These are phyloP conservation scores for Stereocaulon alpinum DNA, from an alignment of 495 filamentous ascomycete species.

Conservation along the genomic window DNA sequence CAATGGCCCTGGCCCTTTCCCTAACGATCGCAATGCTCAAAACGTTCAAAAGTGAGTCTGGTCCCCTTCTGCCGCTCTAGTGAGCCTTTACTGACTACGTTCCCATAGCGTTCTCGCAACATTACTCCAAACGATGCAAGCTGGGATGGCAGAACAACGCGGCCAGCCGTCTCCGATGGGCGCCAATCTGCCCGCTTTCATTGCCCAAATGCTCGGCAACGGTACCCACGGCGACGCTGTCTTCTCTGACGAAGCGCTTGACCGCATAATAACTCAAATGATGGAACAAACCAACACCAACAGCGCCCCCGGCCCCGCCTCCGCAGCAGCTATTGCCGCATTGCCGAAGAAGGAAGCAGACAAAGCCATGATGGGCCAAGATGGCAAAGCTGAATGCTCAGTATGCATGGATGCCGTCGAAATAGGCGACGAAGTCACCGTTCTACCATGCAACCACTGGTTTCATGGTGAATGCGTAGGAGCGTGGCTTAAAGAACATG, in stretches of 20 bases:
- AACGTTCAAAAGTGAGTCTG: slow-evolving; percentile 7
- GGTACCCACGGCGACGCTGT: slow-evolving; percentile 72
- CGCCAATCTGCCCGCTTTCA: slow-evolving; percentile 30
- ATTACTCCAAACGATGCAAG: slow-evolving; percentile 16
- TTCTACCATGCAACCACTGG: slow-evolving; percentile 84
- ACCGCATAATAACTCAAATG: slow-evolving; percentile 75
- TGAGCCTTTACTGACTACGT: background rate
- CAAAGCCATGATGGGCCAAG: slow-evolving; percentile 50
- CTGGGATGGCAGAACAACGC: slow-evolving; percentile 9
- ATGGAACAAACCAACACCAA: slow-evolving; percentile 65
- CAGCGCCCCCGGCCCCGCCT: slow-evolving; percentile 75
- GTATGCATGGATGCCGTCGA: slow-evolving; percentile 88
- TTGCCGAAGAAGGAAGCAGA: slow-evolving; percentile 62
- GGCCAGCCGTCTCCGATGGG: slow-evolving; percentile 20
- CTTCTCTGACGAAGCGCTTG: slow-evolving; percentile 80
- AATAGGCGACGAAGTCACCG: slow-evolving; percentile 61
- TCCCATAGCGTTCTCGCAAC: slow-evolving; percentile 7
- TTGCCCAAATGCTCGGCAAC: slow-evolving; percentile 43
- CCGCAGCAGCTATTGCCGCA: slow-evolving; percentile 57
- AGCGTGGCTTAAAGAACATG: slow-evolving; percentile 75
- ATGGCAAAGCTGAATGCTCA: slow-evolving; percentile 68
- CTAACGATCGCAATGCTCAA: background rate
- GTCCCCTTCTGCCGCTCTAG: background rate
- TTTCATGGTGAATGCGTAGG: slow-evolving; percentile 73
- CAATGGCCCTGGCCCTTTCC: slow-evolving; percentile 2